These are phyloP conservation scores for Helminthosporium solani DNA, from an alignment of 2,329 filamentous ascomycete species.

Conservation along the genomic window DNA sequence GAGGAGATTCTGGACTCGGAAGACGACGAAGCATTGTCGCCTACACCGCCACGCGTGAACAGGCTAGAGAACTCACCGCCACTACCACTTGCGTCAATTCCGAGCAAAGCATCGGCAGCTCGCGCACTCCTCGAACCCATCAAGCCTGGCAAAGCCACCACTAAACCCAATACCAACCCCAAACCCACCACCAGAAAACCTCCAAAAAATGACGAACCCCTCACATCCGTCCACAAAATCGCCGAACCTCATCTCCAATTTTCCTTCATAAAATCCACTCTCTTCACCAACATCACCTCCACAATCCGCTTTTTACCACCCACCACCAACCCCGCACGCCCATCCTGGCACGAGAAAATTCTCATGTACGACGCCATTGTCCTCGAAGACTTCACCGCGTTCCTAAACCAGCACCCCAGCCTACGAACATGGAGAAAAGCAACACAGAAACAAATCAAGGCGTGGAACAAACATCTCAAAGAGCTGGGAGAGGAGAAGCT, in stretches of 20 bases:
- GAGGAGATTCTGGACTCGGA: slow-evolving; percentile 46
- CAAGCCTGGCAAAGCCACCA: neutral
- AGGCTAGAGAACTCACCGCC: slow-evolving; percentile 18
- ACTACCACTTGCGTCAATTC: slow-evolving; percentile 13
- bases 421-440: slow-evolving; percentile 27
- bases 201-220: neutral
- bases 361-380: slow-evolving; percentile 89
- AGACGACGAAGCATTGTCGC: slow-evolving; percentile 36
- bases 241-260: slow-evolving; percentile 28
- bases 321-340: slow-evolving; percentile 42
- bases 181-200: neutral
- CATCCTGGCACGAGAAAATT: slow-evolving; percentile 89
- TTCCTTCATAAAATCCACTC: slow-evolving; percentile 31
- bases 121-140: neutral
- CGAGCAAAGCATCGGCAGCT: neutral
- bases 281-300: slow-evolving; percentile 52
- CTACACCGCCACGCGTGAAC: slow-evolving; percentile 35
- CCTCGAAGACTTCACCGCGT: slow-evolving; percentile 78
- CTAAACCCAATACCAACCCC: too few relatives aligned
- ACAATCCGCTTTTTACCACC: slow-evolving; percentile 49
- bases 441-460: slow-evolving; percentile 32
- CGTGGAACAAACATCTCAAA: slow-evolving; percentile 27
- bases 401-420: slow-evolving; percentile 64
- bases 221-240: slow-evolving; percentile 16
- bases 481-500: slow-evolving; percentile 11